These are phyloP conservation scores for Euclidium syriacum DNA, from an alignment of 345 rosid species.

Conservation along the genomic window DNA sequence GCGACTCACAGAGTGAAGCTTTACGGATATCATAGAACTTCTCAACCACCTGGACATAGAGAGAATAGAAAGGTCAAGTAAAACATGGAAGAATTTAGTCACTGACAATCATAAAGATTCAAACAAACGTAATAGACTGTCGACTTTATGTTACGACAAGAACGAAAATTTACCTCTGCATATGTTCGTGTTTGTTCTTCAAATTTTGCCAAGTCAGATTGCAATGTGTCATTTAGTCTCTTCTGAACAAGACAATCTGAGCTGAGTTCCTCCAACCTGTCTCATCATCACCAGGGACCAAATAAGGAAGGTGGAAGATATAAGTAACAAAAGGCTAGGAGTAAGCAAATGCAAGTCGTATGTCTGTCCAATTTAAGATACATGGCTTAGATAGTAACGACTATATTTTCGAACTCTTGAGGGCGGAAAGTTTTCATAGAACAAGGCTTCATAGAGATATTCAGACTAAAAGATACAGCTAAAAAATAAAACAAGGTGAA, in stretches of 20 bases:
- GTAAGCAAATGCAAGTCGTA: not conserved
- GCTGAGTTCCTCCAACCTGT: constrained; percentile 70
- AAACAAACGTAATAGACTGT: not conserved
- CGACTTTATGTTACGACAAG: not conserved
- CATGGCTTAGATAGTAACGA: not conserved
- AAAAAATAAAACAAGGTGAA: not conserved
- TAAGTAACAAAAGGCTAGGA: constrained; percentile 1
- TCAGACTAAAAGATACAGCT: not conserved
- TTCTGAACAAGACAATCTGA: constrained; percentile 54
- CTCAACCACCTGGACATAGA: constrained; percentile 50
- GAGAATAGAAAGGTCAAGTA: not conserved
- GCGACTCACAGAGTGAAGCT: constrained; percentile 39
- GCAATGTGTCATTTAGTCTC: constrained; percentile 52
- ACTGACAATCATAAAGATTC: not conserved
- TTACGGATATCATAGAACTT: constrained; percentile 71
- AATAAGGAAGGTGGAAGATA: not conserved
- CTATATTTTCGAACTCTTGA: not conserved
- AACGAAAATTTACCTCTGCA: constrained; percentile 44
- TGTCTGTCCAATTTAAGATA: not conserved
- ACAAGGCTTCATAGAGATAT: not conserved
- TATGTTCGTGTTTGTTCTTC: constrained; percentile 52
- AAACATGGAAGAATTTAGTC: not conserved
- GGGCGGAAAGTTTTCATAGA: not conserved
- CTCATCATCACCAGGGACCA: constrained; percentile 16
- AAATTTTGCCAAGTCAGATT: constrained; percentile 49